Evolutionary conservation across 169 alveolate genomes (phyloP).

Genomic region (Eimeria nieschulzi): DNA sequence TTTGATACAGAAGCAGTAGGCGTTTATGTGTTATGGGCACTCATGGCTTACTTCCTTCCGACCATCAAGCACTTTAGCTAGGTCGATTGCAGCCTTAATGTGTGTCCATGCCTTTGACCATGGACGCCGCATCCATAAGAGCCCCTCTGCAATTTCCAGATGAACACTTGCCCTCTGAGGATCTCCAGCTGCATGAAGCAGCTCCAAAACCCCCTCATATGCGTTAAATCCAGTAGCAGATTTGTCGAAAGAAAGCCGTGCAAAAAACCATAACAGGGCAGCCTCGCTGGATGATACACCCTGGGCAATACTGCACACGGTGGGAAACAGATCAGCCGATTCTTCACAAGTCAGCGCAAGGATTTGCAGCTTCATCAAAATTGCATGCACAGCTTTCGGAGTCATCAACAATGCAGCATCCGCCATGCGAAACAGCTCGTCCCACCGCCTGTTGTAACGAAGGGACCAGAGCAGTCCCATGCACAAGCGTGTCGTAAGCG

Average conservation of each 20-base stretch:
- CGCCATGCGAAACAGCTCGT: slow-evolving; percentile 60
- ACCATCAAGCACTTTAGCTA: not conserved
- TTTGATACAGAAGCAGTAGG: no score
- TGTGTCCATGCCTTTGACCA: slow-evolving; percentile 46
- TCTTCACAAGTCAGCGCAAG: slow-evolving; percentile 46
- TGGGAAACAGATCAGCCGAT: slow-evolving; percentile 23
- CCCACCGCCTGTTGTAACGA: slow-evolving; percentile 34
- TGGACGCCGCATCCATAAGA: slow-evolving; percentile 45
- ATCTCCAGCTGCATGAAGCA: slow-evolving; percentile 11
- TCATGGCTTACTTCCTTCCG: slow-evolving; percentile 1
- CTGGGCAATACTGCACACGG: slow-evolving; percentile 20
- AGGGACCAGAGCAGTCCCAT: slow-evolving; percentile 62
- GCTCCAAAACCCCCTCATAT: slow-evolving; percentile 36
- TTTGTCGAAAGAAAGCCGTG: slow-evolving; percentile 31
- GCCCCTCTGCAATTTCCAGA: slow-evolving; percentile 60
- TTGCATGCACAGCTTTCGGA: slow-evolving; percentile 48
- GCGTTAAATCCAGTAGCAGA: slow-evolving; percentile 36
- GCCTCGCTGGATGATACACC: slow-evolving; percentile 60
- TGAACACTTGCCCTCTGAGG: slow-evolving; percentile 43
- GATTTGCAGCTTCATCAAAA: slow-evolving; percentile 53
- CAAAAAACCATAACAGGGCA: slow-evolving; percentile 27
- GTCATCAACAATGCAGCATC: slow-evolving; percentile 47
- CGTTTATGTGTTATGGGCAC: no score
- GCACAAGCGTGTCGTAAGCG: slow-evolving; percentile 52
- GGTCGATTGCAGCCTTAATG: slow-evolving; percentile 51